phyloP scores from a whole-genome alignment of 2,329 filamentous ascomycete genomes.

The Neopestalotiopsis sp. region DNA sequence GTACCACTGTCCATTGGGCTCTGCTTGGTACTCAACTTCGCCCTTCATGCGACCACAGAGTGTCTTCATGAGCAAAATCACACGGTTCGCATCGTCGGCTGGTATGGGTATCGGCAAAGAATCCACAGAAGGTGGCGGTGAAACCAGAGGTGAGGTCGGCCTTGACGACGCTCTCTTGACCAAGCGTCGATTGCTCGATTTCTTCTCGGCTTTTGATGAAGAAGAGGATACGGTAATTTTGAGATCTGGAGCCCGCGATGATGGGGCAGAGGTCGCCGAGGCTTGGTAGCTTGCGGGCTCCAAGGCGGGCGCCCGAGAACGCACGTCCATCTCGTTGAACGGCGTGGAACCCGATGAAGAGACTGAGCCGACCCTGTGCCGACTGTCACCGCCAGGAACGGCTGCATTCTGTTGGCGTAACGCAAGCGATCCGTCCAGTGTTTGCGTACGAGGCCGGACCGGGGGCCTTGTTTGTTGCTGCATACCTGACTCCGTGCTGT shows the following conservation, averaged over 20 bases:
- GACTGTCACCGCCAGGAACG: conserved; percentile 49
- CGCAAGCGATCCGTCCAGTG: conserved; percentile 56
- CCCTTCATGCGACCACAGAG: conserved; percentile 82
- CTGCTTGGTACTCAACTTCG: conserved; percentile 73
- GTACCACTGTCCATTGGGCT: conserved; percentile 68
- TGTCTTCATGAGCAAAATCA: conserved; percentile 78
- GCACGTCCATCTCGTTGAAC: conserved; percentile 52
- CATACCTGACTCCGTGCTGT: conserved; percentile 50
- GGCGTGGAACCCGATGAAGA: conserved; percentile 66
- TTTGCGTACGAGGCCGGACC: conserved; percentile 61
- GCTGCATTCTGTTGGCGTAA: conserved; percentile 50
- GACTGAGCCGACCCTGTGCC: conserved; percentile 74
- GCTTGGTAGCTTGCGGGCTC: conserved; percentile 51
- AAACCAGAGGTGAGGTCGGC: conserved; percentile 63
- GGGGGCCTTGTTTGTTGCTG: conserved; percentile 35
- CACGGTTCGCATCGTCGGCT: conserved; percentile 72
- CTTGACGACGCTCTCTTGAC: conserved; percentile 61
- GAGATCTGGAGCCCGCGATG: conserved; percentile 40
- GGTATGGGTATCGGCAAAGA: conserved; percentile 64
- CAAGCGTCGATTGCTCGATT: conserved; percentile 53
- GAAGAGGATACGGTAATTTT: conserved; percentile 38
- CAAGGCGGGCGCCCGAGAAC: conserved; percentile 43
- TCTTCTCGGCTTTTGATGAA: conserved; percentile 49
- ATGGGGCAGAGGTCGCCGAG: conserved; percentile 38
- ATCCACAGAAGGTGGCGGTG: conserved; percentile 62